These are phyloP conservation scores for Backusella australiensis DNA, from an alignment of 192 early-diverging fungal species.

Conservation along the genomic window DNA sequence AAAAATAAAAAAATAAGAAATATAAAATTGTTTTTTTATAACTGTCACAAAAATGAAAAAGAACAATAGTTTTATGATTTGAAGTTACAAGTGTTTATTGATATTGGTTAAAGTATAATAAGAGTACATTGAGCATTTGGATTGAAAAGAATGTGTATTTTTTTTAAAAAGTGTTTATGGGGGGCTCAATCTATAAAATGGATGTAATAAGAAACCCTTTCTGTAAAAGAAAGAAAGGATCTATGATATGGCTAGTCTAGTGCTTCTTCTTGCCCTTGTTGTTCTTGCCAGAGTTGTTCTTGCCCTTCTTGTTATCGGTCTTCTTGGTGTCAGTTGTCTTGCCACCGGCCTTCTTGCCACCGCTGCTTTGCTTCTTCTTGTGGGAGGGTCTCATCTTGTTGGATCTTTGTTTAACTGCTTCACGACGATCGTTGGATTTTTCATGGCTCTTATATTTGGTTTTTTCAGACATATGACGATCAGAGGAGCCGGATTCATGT, in stretches of 20 bases:
- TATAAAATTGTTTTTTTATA: neutral
- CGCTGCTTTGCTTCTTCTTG: neutral
- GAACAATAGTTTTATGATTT: neutral
- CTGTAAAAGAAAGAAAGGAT: neutral
- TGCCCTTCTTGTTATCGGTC: neutral
- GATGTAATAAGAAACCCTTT: neutral
- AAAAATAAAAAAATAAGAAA: neutral
- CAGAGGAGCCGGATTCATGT: neutral
- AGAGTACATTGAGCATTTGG: neutral
- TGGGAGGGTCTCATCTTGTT: neutral
- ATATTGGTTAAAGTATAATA: slow-evolving; percentile 1
- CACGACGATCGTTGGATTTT: neutral
- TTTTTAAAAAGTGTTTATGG: neutral
- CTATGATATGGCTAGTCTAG: neutral
- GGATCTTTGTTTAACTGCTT: neutral
- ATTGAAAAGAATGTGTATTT: neutral
- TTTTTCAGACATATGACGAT: neutral
- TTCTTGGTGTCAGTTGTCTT: neutral
- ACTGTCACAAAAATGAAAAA: neutral
- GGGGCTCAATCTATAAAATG: neutral
- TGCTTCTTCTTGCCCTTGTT: neutral
- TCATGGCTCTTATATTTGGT: neutral
- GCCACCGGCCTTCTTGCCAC: neutral
- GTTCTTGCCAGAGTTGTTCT: neutral
- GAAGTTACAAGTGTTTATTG: neutral